Evolutionary conservation across 805 yeast genomes (phyloP), one percentile per base, ranked within the genome.

Genomic region (Sporopachydermia quercuum): DNA sequence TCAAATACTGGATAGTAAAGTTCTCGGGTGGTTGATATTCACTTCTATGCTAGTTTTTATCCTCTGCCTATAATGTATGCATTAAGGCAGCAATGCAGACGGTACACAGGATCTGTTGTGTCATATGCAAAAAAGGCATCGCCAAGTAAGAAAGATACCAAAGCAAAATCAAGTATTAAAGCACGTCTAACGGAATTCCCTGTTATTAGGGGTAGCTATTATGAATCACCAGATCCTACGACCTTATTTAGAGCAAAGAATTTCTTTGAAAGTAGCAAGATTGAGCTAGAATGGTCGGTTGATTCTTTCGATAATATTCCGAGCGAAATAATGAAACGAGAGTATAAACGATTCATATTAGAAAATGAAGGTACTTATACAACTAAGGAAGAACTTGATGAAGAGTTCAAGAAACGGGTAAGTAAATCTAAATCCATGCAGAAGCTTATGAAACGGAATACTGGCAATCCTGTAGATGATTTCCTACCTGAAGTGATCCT

Each of bases 231-330:
- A n/a, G n/a, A 8, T 8, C n/a, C n/a, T n/a, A n/a, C 13, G 30
- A n/a, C 8, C 30, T 23, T 23, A n/a, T 8, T 8, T n/a, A 23
- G n/a, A n/a, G 30, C 30, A 8, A n/a, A 23, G 8, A 8, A 8
- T 23, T 23, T 8, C n/a, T 23, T 23, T 23, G 13, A 23, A n/a
- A 23, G 30, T 8, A n/a, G 13, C 8, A 23, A 23, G 8, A n/a
- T 23, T 8, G 30, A 23, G n/a, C 30, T 23, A n/a, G 30, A 23
- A 23, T 23, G 30, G 30, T 23, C 30, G 30, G 30, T 23, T 23
- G 30, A 23, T n/a, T 23, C 30, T n/a, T 23, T 8, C 30, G 30
- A 23, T 23, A 8, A 8, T 8, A 23, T 23, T n/a, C 30, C 30
- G 8, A n/a, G n/a, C n/a, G 30, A 8, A 23, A 8, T 8, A 23